A percentile compares a stretch with the other conserved stretches of the same genome.
Evolutionary conservation across 1,284 basidiomycete species (phyloP).

Genomic region (Cystobasidium sp.): DNA sequence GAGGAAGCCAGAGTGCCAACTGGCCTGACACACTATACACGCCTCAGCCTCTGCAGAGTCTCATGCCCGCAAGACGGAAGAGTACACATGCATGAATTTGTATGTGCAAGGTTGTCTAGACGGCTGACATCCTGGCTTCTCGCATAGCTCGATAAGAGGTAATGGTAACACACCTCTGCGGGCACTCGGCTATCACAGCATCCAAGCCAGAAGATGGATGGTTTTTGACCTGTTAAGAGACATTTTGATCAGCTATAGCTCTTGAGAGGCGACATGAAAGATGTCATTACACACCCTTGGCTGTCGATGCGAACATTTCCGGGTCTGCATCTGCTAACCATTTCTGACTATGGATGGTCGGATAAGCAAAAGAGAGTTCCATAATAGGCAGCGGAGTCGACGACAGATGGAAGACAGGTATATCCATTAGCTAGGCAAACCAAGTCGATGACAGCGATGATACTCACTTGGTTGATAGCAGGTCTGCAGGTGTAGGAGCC

Average conservation of each 20-base stretch:
- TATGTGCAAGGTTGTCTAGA: too few species aligned
- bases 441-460: not conserved
- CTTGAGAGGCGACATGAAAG: not conserved
- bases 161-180: conserved; percentile 52
- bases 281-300: conserved; percentile 18
- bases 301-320: conserved; percentile 35
- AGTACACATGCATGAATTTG: too few species aligned
- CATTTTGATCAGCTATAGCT: not conserved
- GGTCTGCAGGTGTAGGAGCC: conserved; percentile 38
- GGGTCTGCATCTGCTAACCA: conserved; percentile 42
- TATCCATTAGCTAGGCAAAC: not conserved
- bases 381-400: not conserved
- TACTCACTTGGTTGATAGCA: conserved; percentile 37
- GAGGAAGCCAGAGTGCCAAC: too few species aligned
- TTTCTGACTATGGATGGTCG: conserved; percentile 22
- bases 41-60: too few species aligned
- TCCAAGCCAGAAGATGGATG: conserved; percentile 77
- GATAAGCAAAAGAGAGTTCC: not conserved
- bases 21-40: too few species aligned
- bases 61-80: too few species aligned
- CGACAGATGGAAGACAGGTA: not conserved
- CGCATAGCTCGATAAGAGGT: conserved; percentile 47
- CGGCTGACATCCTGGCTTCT: not conserved
- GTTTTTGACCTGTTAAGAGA: conserved; percentile 64
- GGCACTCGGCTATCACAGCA: conserved; percentile 72